Base-by-base conservation (phyloP, 2,329 filamentous ascomycete species). In the Metarhizium humberi region DNA sequence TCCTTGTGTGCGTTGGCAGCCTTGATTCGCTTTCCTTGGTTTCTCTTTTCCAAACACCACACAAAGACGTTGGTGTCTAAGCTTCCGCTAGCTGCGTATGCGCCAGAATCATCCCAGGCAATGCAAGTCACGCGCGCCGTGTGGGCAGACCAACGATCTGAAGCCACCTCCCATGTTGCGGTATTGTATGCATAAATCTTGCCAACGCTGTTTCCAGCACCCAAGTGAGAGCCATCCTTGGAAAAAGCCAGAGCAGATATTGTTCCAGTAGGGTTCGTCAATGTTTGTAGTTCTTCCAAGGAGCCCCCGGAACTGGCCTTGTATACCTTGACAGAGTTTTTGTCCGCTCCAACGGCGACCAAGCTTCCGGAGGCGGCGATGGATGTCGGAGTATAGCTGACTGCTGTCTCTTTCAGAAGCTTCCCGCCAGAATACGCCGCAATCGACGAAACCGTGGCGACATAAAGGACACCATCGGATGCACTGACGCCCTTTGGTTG, bases 1-100 rank as follows among this genome's bases (percentile, higher is more conserved):
- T 97, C 94, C 74, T 96, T 96, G 74, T 99, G 94, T 51, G 92
- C 91, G 66, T 96, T 95, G 25, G 84, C 73, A 14, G 85, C 86
- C 75, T 94, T 92, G 62, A 95, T 81, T 62, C 92, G 81, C 71
- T 88, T 88, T 2, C 90, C 91, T 0, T 92, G 92, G 64, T 89
- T 87, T 58, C 73, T 78, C 67, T 90, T 88, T 43, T 75, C 78
- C 55, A 96, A 71, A 68, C 90, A 96, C 90, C 94, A 99, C 34
- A 96, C 85, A 67, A 90, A 92, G 20, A 99, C 81, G 65, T 95
- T 91, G 0, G 92, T 96, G 69, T 99, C 94, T 51, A 99, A 74
- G 49, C 84, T 87, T 13, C 92, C 92, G 67, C 88, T 95, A 20
- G 84, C 90, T 3, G 92, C 86, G 67, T 91, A 88, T 25, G 86